phyloP scores from a whole-genome alignment of 805 yeast species.

The Torulaspora franciscae region DNA sequence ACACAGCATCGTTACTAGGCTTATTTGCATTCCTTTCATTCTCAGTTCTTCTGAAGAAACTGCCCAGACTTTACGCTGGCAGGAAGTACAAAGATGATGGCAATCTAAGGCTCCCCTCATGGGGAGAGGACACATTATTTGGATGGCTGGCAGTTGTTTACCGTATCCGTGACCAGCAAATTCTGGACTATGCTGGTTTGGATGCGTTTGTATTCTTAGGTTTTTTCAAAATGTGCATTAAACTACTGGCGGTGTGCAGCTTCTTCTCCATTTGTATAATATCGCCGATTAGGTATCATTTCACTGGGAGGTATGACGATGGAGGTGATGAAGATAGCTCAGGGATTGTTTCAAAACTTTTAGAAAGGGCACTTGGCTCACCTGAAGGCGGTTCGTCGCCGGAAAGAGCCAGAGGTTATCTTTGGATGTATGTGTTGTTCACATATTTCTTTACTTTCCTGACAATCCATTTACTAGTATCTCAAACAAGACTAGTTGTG shows the following conservation, averaged over 20 bases:
- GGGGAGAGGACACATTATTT: conserved; percentile 48
- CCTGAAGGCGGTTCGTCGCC: conserved; percentile 31
- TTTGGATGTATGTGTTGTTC: conserved; percentile 82
- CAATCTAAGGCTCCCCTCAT: conserved; percentile 29
- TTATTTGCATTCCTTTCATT: conserved; percentile 61
- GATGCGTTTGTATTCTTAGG: conserved; percentile 92
- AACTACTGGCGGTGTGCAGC: conserved; percentile 57
- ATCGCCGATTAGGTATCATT: conserved; percentile 79
- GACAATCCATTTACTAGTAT: conserved; percentile 53
- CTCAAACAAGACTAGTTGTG: conserved; percentile 70
- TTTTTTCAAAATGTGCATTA: conserved; percentile 84
- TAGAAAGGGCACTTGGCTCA: conserved; percentile 16
- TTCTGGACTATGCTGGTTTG: conserved; percentile 84
- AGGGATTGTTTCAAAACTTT: background rate
- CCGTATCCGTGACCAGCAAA: conserved; percentile 63
- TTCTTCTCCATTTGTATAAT: conserved; percentile 68
- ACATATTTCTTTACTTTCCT: conserved; percentile 79
- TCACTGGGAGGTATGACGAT: conserved; percentile 73
- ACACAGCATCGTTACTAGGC: conserved; percentile 67
- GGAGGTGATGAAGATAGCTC: conserved; percentile 39
- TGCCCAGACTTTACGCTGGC: conserved; percentile 84
- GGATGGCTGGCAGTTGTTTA: conserved; percentile 77
- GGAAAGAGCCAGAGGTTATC: conserved; percentile 50
- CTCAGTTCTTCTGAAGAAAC: conserved; percentile 61
- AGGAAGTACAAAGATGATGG: conserved; percentile 42